These are phyloP conservation scores for Solanum hybrid DNA, from an alignment of 305 asterid genomes.

Conservation along the genomic window DNA sequence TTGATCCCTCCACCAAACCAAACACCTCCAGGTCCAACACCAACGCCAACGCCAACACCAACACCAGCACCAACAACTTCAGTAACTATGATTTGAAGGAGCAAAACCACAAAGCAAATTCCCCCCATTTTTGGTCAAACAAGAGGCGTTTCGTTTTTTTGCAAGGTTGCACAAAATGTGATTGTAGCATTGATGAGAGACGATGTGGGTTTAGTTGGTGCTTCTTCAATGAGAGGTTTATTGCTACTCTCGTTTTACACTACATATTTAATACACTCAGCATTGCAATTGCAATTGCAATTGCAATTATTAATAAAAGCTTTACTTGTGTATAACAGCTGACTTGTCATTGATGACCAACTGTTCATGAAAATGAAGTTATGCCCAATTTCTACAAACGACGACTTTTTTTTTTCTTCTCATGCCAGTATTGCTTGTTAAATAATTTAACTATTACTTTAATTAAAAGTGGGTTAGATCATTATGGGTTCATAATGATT, in stretches of 20 bases:
- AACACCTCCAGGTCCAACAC: slow-evolving; percentile 33
- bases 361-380: not conserved
- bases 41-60: slow-evolving; percentile 9
- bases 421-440: not conserved
- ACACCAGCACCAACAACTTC: slow-evolving; percentile 7
- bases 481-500: not conserved
- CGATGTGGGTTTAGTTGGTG: not conserved
- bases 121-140: slow-evolving; percentile 10
- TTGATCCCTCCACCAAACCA: slow-evolving; percentile 49
- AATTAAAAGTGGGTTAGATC: not conserved
- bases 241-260: not conserved
- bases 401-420: not conserved
- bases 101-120: slow-evolving; percentile 1
- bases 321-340: not conserved
- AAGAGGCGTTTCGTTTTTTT: not conserved
- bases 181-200: slow-evolving; percentile 3
- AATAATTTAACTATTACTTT: not conserved
- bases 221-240: not conserved
- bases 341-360: not conserved
- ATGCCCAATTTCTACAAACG: not conserved
- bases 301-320: not conserved
- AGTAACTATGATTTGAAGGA: slow-evolving; percentile 11
- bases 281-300: not conserved
- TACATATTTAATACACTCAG: not conserved
- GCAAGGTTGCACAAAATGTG: not conserved